Percentiles rank a stretch among this genome's conserved stretches.
phyloP scores from a whole-genome alignment of 306 rosid genomes.

The Inga oerstediana region DNA sequence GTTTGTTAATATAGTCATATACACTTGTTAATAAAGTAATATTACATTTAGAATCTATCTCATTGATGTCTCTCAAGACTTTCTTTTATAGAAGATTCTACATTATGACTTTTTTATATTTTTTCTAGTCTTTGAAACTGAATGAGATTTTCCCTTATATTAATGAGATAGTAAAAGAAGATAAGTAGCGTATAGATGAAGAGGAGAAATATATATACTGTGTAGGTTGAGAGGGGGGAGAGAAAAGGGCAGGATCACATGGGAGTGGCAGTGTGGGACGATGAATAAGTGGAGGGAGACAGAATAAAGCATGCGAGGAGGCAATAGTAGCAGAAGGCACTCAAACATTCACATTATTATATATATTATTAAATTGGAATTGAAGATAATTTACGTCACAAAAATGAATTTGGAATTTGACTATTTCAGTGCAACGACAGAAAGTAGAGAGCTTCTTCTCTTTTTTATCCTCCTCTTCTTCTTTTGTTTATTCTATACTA shows the following conservation, averaged over 20 bases:
- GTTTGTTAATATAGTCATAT: no score
- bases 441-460: neutral
- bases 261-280: neutral
- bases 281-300: constrained; percentile 27
- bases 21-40: no score
- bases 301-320: constrained; percentile 47
- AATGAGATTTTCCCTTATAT: no score
- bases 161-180: neutral
- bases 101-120: no score
- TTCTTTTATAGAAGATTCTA: no score
- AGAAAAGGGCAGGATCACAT: neutral
- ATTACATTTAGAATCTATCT: no score
- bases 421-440: neutral
- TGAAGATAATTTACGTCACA: constrained; percentile 27
- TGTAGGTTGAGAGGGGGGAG: neutral
- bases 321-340: constrained; percentile 39
- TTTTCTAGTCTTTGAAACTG: no score
- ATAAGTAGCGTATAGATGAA: neutral
- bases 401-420: constrained; percentile 27
- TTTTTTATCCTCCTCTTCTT: neutral
- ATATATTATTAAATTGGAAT: constrained; percentile 3
- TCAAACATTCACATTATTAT: constrained; percentile 36
- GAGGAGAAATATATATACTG: neutral
- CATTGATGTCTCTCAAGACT: no score
- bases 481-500: neutral